Conservation (phyloP, 495 filamentous ascomycete species). For the Collariella sp. region DNA sequence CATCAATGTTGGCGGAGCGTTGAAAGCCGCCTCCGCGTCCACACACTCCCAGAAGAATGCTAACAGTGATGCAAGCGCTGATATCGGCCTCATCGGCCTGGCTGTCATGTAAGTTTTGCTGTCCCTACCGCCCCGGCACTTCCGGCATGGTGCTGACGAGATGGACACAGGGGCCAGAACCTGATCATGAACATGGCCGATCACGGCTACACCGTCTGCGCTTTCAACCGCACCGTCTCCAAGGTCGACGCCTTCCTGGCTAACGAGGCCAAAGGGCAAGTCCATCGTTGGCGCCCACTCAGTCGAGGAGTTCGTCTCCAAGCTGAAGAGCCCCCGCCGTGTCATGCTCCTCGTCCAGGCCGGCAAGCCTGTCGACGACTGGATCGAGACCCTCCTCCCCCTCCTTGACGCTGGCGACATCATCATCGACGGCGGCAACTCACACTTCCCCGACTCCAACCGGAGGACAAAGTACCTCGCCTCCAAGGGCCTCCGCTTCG, state of each 20-base stretch:
- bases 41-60: constrained; percentile 32
- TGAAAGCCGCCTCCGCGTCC: constrained; percentile 30
- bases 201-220: constrained; percentile 90
- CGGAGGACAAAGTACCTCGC: constrained; percentile 80
- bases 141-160: constrained; percentile 3
- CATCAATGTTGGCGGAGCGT: constrained; percentile 62
- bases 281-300: constrained; percentile 88
- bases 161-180: constrained; percentile 58
- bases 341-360: constrained; percentile 98
- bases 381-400: constrained; percentile 91
- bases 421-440: constrained; percentile 99
- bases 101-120: constrained; percentile 73
- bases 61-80: constrained; percentile 50
- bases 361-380: constrained; percentile 94
- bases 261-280: constrained; percentile 93
- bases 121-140: constrained; percentile 2
- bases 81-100: constrained; percentile 99
- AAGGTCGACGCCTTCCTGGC: constrained; percentile 95
- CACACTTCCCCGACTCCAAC: constrained; percentile 98
- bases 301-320: constrained; percentile 83
- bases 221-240: constrained; percentile 93
- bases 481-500: constrained; percentile 86
- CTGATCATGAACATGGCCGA: constrained; percentile 97
- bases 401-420: constrained; percentile 88
- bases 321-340: constrained; percentile 92